phyloP scores from a whole-genome alignment of 163 green algal genomes.

The Chlamydomonas reinhardtii region DNA sequence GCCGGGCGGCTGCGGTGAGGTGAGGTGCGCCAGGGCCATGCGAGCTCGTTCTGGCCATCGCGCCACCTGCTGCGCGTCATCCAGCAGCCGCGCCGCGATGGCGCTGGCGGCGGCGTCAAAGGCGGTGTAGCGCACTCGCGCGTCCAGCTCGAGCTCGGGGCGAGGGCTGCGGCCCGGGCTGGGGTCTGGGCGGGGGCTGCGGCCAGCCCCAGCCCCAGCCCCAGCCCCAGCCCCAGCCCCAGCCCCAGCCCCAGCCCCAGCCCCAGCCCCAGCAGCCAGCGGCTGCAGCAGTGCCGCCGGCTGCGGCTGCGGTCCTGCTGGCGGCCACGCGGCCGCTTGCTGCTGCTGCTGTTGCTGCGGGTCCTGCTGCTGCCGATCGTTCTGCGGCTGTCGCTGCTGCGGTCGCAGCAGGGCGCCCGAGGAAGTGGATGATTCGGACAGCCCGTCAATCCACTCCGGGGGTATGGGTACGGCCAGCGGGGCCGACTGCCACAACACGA shows the following conservation, averaged over 20 bases:
- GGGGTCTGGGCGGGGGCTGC: neutral
- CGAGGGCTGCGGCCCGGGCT: neutral
- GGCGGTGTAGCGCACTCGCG: neutral
- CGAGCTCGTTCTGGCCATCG: neutral
- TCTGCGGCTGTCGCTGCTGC: too few relatives aligned
- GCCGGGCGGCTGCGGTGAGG: neutral
- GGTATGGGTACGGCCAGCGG: neutral
- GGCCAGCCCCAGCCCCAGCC: too few relatives aligned
- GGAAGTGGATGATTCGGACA: neutral
- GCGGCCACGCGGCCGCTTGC: too few relatives aligned
- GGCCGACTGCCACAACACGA: neutral
- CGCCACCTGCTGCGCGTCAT: neutral
- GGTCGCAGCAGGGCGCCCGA: too few relatives aligned
- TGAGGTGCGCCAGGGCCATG: neutral
- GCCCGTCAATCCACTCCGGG: neutral
- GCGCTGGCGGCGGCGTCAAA: conserved; percentile 6
- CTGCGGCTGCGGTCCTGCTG: too few relatives aligned
- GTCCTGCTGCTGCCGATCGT: too few relatives aligned
- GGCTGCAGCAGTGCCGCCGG: too few relatives aligned
- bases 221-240: too few relatives aligned
- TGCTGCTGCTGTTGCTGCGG: too few relatives aligned
- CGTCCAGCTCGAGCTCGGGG: neutral
- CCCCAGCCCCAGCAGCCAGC: too few relatives aligned
- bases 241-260: too few relatives aligned
- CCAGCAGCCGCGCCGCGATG: neutral